Evolutionary conservation across 768 basidiomycete species (phyloP), one percentile per base, ranked within the genome.

Genomic region (Mycena polygramma): DNA sequence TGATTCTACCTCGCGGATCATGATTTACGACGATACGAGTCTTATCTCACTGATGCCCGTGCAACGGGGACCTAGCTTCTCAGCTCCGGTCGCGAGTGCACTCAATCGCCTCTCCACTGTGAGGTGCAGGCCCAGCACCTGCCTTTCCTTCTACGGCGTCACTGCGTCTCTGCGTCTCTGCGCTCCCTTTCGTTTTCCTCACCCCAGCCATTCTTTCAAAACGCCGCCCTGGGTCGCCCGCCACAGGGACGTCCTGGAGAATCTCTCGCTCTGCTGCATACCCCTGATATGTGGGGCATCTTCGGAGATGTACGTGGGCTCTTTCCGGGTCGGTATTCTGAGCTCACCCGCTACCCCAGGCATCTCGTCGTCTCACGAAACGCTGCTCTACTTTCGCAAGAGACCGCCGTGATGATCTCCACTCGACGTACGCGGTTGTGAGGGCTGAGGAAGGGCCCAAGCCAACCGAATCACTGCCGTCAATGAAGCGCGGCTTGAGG

Each of bases 161-260:
- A 20, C 37, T n/a, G n/a, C n/a, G n/a, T n/a, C n/a, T n/a, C n/a
- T n/a, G n/a, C n/a, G n/a, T n/a, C n/a, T n/a, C n/a, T n/a, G n/a
- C 52, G 41, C 51, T 30, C 6, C 20, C 52, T 19, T 41, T 63
- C 41, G 22, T 54, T 63, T 54, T 63, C 41, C 39, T 63, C 24
- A 39, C 26, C 26, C 52, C 43, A 63, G 49, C 39, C 48, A 45
- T 41, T 35, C 52, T 45, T 54, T 43, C 59, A 49, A 6, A 36
- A 19, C 59, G 59, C 35, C 36, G 15, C 0, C 11, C 36, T 11
- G 7, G 36, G 1, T 36, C 4, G 4, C 36, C n/a, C 35, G 22
- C 51, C n/a, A 7, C 24, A 52, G 7, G n/a, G 15, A 26, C n/a
- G 37, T 24, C 35, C 15, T 13, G 30, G 59, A 19, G 30, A 19